Base-by-base conservation (phyloP, 176 grass and related monocot genomes). In the Urochloa ruziziensis region DNA sequence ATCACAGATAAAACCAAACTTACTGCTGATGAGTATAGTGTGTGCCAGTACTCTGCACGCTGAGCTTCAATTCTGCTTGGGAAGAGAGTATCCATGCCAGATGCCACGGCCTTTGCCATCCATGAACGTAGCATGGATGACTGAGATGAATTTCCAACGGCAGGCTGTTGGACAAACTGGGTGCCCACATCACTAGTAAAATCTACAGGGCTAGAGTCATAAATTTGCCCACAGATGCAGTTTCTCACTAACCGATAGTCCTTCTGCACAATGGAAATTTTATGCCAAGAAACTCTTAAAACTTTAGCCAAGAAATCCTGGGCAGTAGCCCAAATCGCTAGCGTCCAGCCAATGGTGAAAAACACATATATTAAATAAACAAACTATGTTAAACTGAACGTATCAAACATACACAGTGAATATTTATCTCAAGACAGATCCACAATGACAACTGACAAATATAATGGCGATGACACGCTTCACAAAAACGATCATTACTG, bases 31-130 rank as follows among this genome's bases (percentile, higher is more conserved):
- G 93, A 99, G 74, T 90, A 96, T 21, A 96, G 81, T n/a, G 80
- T 89, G 47, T 96, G 93, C 96, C 96, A 99, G 67, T 99, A 96
- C 73, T 96, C 96, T 62, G 89, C 81, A 73, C 91, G 90, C 66
- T 99, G 93, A 77, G 89, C 91, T 84, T 99, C 93, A 94, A 96
- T 85, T 93, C 91, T 99, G 88, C 86, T 91, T 77, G 88, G 85
- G 43, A 99, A 94, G 65, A 99, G 89, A 90, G 87, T 96, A 73
- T 92, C 93, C 80, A 99, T 85, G 75, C 87, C 89, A 70, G 97
- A 99, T 69, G 91, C 61, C 56, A 99, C 23, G 11, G 91, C 83
- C 86, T 95, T 99, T 71, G 87, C 80, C 66, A 94, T 94, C 80
- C 89, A 94, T 77, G 91, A 94, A 76, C 84, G 74, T 71, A 96